These are phyloP conservation scores for Ceratobasidium sp. DNA, from an alignment of 1,284 basidiomycete genomes.

Conservation along the genomic window DNA sequence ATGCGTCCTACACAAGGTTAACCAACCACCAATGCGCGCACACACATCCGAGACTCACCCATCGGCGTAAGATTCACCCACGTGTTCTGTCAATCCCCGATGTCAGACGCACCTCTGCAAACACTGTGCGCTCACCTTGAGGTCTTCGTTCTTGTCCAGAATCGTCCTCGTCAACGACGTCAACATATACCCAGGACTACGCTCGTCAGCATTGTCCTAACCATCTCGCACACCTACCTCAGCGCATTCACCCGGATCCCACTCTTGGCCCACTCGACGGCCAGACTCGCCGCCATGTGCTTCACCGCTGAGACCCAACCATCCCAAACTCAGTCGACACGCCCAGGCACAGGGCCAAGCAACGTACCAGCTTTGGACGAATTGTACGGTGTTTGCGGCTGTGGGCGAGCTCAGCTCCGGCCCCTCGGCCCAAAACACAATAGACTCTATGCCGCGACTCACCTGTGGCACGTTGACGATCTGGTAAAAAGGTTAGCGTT, in stretches of 20 bases:
- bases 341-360: slow-evolving; percentile 5
- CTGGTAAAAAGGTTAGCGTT: slow-evolving; percentile 60
- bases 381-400: slow-evolving; percentile 96
- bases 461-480: slow-evolving; percentile 89
- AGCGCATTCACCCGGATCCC: slow-evolving; percentile 85
- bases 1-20: slow-evolving; percentile 61
- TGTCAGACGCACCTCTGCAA: slow-evolving; percentile 45
- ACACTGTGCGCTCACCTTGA: slow-evolving; percentile 66
- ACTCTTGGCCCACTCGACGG: slow-evolving; percentile 90
- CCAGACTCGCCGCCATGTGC: slow-evolving; percentile 88
- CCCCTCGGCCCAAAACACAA: slow-evolving; percentile 17
- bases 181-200: slow-evolving; percentile 88
- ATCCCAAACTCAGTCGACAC: slow-evolving; percentile 16
- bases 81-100: slow-evolving; percentile 56
- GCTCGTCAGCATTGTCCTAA: background rate
- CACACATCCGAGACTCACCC: slow-evolving; percentile 52
- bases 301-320: slow-evolving; percentile 70
- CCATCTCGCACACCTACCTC: slow-evolving; percentile 62
- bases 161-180: slow-evolving; percentile 88
- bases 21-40: background rate
- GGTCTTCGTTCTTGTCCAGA: slow-evolving; percentile 75
- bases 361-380: slow-evolving; percentile 85
- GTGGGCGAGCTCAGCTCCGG: slow-evolving; percentile 50
- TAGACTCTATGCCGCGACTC: slow-evolving; percentile 28
- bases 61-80: slow-evolving; percentile 94